A percentile compares a stretch with the other conserved stretches of the same genome.
Evolutionary conservation across 2,329 filamentous ascomycete species (phyloP).

Genomic region (Monilinia vaccinii-corymbosi): DNA sequence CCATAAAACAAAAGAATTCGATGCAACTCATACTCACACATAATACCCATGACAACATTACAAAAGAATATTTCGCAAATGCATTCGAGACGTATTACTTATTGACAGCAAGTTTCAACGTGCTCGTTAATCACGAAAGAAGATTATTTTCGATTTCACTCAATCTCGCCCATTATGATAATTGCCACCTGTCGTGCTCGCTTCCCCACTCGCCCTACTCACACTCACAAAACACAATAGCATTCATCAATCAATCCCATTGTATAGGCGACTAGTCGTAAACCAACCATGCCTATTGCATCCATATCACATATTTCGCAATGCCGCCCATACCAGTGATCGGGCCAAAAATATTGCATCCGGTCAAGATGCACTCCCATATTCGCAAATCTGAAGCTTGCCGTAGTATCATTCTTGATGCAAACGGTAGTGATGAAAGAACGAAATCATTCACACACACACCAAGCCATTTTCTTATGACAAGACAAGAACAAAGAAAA

Average conservation of each 20-base stretch:
- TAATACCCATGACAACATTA: constrained; percentile 26
- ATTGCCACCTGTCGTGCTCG: constrained; percentile 18
- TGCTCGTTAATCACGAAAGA: constrained; percentile 22
- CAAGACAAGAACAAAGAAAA: neutral
- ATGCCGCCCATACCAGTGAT: constrained; percentile 3
- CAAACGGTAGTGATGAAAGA: neutral
- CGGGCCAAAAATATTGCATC: constrained; percentile 1
- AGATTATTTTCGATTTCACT: constrained; percentile 7
- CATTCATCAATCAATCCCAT: constrained; percentile 8
- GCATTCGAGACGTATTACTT: constrained; percentile 13
- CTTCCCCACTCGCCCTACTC: constrained; percentile 10
- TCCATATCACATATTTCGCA: constrained; percentile 1
- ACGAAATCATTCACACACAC: neutral
- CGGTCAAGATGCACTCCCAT: neutral
- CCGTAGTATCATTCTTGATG: constrained; percentile 6
- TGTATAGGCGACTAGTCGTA: constrained; percentile 14
- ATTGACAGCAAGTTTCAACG: constrained; percentile 26
- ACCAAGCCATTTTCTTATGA: neutral
- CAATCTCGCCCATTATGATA: constrained; percentile 17
- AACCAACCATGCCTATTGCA: constrained; percentile 10
- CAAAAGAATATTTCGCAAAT: constrained; percentile 10
- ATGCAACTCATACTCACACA: constrained; percentile 24
- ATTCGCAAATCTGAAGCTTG: neutral
- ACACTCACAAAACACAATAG: constrained; percentile 8
- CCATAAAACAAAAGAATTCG: constrained; percentile 27